Conservation (phyloP, 306 rosid genomes). For the Vigna trinervia region DNA sequence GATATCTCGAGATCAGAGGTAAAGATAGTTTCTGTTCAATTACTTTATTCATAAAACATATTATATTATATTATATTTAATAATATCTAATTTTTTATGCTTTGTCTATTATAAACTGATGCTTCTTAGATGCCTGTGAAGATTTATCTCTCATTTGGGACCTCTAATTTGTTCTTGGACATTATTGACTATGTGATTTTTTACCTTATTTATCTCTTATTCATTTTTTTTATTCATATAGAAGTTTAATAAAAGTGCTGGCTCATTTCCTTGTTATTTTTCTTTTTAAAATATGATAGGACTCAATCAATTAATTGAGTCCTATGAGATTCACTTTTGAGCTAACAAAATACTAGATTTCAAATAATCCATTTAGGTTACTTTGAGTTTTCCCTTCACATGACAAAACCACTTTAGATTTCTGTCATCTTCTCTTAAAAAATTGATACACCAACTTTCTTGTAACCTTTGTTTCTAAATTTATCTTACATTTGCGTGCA, state of each 20-base stretch:
- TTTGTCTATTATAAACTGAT: neutral
- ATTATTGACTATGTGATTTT: neutral
- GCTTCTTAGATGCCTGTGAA: conserved; percentile 8
- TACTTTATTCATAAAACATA: neutral
- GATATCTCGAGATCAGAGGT: conserved; percentile 77
- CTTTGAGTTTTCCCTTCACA: neutral
- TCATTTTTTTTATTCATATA: neutral
- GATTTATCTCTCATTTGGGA: conserved; percentile 11
- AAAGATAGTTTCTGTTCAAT: conserved; percentile 38
- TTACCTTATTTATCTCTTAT: conserved; percentile 3
- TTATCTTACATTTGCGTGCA: conserved; percentile 13
- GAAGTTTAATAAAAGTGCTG: no score
- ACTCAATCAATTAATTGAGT: no score
- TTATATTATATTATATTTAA: neutral
- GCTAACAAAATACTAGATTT: no score
- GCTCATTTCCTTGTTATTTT: no score
- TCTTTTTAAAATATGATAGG: no score
- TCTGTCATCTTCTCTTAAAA: conserved; percentile 1
- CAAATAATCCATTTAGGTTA: neutral
- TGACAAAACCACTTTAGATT: conserved; percentile 12
- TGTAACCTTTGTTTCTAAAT: neutral
- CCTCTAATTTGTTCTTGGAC: neutral
- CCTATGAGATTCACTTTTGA: no score
- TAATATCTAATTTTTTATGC: conserved; percentile 20
- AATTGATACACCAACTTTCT: conserved; percentile 4